Evolutionary conservation across 805 yeast genomes (phyloP), one percentile per base, ranked within the genome.

Genomic region (Saccharomyces cerevisiae): DNA sequence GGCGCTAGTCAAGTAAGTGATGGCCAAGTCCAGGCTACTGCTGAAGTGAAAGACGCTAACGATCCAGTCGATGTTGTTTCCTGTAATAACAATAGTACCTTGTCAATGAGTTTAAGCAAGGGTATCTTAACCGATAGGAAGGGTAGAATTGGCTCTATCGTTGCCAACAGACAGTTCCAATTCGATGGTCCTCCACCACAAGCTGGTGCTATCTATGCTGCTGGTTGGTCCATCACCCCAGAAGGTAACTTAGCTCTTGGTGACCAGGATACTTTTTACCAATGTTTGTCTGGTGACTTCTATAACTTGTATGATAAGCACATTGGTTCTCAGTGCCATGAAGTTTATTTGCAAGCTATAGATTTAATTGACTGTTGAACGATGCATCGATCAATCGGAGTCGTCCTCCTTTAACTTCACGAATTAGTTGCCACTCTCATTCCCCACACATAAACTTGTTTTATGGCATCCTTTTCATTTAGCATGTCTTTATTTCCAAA

Each of bases 171-270:
- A 76, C 92, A 85, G 76, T 85, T 85, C 80, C 92, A 85, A 76
- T 85, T 85, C 66, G 92, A 85, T 70, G 91, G 91, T 68, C 89
- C 89, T 58, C 87, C 88, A 74, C 90, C 91, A 66, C 92, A 85
- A 77, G 88, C 86, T 32, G 87, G 87, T 71, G 77, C 87, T 55
- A 78, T 82, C 68, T 81, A 79, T 69, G 87, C 88, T 63, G 82
- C 79, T 55, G 87, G 88, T 59, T 83, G 88, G 88, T 70, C 77
- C 47, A 66, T 75, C 57, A 70, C 76, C 53, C 79, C 78, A 59
- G 84, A 78, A 22, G 81, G 80, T 71, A 66, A 72, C 74, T 78
- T 85, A 65, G 88, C 88, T 32, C 71, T 85, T 57, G 90, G 89
- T 72, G 71, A 73, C 62, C 66, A 71, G 50, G 81, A 81, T 57